Percentiles rank a stretch among this genome's conserved stretches.
phyloP scores from a whole-genome alignment of 352 stramenopile species.

The Phytophthora sp. region DNA sequence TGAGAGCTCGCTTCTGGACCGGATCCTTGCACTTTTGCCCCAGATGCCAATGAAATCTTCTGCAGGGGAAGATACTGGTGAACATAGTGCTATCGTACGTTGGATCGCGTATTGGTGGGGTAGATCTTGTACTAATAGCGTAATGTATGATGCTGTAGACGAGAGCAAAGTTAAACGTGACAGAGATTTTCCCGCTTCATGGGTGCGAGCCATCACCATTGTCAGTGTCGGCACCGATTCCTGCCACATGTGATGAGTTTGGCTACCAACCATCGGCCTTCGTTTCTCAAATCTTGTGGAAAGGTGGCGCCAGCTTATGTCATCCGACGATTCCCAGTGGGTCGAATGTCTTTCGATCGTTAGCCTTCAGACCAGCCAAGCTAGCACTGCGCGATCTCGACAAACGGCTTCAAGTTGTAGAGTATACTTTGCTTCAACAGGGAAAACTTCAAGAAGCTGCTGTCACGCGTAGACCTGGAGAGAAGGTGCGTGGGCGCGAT shows the following conservation, averaged over 20 bases:
- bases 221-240: constrained; percentile 18
- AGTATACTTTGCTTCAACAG: constrained; percentile 56
- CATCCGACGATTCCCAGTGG: constrained; percentile 53
- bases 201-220: constrained; percentile 64
- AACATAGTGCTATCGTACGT: constrained; percentile 24
- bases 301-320: constrained; percentile 69
- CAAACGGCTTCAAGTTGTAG: constrained; percentile 66
- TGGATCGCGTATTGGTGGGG: not conserved
- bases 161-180: constrained; percentile 57
- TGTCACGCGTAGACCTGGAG: constrained; percentile 48
- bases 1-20: constrained; percentile 70
- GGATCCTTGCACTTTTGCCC: constrained; percentile 66
- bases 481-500: constrained; percentile 71
- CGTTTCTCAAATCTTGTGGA: constrained; percentile 67
- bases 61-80: constrained; percentile 20
- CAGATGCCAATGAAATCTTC: constrained; percentile 42
- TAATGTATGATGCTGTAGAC: constrained; percentile 33
- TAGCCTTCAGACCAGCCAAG: constrained; percentile 69
- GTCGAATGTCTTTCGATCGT: constrained; percentile 65
- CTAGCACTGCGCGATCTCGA: constrained; percentile 74
- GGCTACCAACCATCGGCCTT: constrained; percentile 56
- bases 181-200: constrained; percentile 72
- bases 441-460: constrained; percentile 53
- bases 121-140: not conserved
- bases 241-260: constrained; percentile 7